phyloP scores from a whole-genome alignment of 176 grass and related monocot genomes.

The Triticum timopheevii region DNA sequence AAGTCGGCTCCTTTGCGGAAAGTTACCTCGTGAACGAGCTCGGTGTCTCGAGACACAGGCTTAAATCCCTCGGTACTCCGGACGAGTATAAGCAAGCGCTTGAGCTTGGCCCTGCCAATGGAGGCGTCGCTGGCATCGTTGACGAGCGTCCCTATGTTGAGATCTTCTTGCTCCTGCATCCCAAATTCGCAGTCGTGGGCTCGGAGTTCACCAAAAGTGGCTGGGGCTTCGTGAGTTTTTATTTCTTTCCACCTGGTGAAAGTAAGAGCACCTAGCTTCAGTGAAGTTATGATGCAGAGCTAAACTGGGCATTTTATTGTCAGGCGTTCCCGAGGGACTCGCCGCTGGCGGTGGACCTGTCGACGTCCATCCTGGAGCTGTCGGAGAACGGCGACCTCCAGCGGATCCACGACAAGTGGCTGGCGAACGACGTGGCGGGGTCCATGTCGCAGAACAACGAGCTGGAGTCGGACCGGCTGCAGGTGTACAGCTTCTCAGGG shows the following conservation, averaged over 20 bases:
- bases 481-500: slow-evolving; percentile 64
- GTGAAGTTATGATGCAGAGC: background rate
- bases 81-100: slow-evolving; percentile 52
- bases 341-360: slow-evolving; percentile 65
- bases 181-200: slow-evolving; percentile 58
- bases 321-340: slow-evolving; percentile 81
- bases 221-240: slow-evolving; percentile 78
- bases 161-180: slow-evolving; percentile 49
- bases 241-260: background rate
- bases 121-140: slow-evolving; percentile 70
- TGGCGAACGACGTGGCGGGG: background rate
- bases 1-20: slow-evolving; percentile 63
- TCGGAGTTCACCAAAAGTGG: slow-evolving; percentile 76
- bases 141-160: slow-evolving; percentile 66
- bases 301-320: background rate
- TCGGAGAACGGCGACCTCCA: slow-evolving; percentile 90
- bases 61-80: slow-evolving; percentile 44
- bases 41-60: slow-evolving; percentile 56
- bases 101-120: slow-evolving; percentile 55
- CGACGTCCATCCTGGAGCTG: slow-evolving; percentile 74
- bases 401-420: slow-evolving; percentile 78
- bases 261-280: too few species aligned
- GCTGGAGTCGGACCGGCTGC: slow-evolving; percentile 44
- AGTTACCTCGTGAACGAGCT: slow-evolving; percentile 70
- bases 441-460: slow-evolving; percentile 6